Evolutionary conservation across 2,329 filamentous ascomycete genomes (phyloP).

Genomic region (Colletotrichum paranaense): DNA sequence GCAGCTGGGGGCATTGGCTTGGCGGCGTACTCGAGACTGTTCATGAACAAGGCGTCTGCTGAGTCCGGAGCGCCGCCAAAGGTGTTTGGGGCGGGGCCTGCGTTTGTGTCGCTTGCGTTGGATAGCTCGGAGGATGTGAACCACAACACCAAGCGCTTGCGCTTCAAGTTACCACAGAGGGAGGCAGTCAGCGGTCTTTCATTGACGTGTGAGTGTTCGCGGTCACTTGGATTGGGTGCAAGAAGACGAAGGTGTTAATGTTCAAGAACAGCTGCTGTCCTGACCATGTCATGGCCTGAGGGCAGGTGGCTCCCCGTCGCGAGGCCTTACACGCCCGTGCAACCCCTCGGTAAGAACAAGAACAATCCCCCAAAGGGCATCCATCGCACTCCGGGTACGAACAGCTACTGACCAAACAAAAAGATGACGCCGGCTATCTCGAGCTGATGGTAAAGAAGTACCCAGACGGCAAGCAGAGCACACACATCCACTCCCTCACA

Average conservation of each 20-base stretch:
- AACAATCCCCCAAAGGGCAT: not conserved
- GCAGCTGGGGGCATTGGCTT: constrained; percentile 26
- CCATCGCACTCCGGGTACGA: no score
- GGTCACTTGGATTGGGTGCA: constrained; percentile 80
- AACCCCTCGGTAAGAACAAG: constrained; percentile 53
- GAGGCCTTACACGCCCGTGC: constrained; percentile 76
- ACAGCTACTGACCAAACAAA: no score
- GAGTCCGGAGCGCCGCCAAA: constrained; percentile 23
- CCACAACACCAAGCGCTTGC: constrained; percentile 94
- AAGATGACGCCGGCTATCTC: constrained; percentile 67
- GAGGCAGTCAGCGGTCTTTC: constrained; percentile 86
- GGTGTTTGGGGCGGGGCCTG: constrained; percentile 49
- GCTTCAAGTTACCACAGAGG: constrained; percentile 86
- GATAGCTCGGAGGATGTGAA: constrained; percentile 83
- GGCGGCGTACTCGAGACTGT: constrained; percentile 37
- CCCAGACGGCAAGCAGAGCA: constrained; percentile 71
- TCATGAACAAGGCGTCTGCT: constrained; percentile 36
- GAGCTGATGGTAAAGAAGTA: constrained; percentile 78
- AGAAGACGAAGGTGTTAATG: constrained; percentile 75
- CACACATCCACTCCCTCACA: constrained; percentile 72
- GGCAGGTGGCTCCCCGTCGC: constrained; percentile 68
- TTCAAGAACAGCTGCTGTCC: constrained; percentile 33
- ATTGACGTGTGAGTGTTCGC: constrained; percentile 85
- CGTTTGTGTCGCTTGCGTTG: constrained; percentile 82
- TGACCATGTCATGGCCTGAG: constrained; percentile 60